These are phyloP conservation scores for Luvunga scandens DNA, from an alignment of 345 rosid species.

Conservation along the genomic window DNA sequence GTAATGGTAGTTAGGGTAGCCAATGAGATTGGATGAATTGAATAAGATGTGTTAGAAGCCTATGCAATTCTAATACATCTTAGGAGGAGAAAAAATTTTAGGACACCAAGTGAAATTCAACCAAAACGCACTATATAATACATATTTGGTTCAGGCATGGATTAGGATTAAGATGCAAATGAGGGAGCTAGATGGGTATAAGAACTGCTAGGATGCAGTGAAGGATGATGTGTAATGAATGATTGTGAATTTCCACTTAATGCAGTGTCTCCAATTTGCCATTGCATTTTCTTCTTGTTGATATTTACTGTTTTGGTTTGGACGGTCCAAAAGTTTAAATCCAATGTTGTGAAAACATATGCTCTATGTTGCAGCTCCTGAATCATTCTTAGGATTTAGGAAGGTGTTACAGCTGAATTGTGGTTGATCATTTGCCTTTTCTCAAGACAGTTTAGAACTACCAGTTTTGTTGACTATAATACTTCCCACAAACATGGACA, in stretches of 20 bases:
- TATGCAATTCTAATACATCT: background rate
- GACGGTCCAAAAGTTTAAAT: too few relatives aligned
- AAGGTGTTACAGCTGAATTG: background rate
- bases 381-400: background rate
- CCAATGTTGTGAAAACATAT: background rate
- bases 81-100: background rate
- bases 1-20: background rate
- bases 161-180: background rate
- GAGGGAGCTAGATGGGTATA: background rate
- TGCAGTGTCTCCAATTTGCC: background rate
- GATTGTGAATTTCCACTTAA: background rate
- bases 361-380: background rate
- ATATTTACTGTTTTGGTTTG: too few relatives aligned
- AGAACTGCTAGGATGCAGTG: background rate
- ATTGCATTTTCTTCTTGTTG: background rate
- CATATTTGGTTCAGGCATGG: background rate
- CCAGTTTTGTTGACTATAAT: background rate
- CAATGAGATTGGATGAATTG: background rate
- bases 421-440: background rate
- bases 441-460: too few relatives aligned
- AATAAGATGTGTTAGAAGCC: background rate
- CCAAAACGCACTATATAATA: background rate
- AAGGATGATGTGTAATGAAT: background rate
- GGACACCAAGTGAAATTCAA: background rate
- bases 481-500: background rate